Conservation (phyloP, 83 land plant species). For the Isoetes engelmannii region DNA sequence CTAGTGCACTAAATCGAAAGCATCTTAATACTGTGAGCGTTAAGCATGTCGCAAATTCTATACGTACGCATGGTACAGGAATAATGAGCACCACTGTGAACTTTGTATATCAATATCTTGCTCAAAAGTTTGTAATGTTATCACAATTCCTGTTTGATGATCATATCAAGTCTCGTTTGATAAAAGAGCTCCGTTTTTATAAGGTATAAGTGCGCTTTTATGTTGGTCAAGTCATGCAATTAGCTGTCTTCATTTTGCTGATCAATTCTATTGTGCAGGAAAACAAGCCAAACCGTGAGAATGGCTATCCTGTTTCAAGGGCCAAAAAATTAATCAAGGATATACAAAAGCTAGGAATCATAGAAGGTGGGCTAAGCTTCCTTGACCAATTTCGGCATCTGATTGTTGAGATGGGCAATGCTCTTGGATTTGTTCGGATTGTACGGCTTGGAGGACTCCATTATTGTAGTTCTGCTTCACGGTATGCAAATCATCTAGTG, state of each 20-base stretch:
- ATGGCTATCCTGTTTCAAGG: constrained; percentile 37
- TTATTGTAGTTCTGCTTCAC: constrained; percentile 32
- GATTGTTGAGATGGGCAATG: constrained; percentile 47
- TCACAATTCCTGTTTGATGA: constrained; percentile 37
- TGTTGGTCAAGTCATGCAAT: constrained; percentile 9
- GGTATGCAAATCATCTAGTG: constrained; percentile 17
- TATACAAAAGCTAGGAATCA: constrained; percentile 31
- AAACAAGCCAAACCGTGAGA: constrained; percentile 18
- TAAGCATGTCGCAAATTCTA: constrained; percentile 32
- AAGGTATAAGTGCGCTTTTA: constrained; percentile 27
- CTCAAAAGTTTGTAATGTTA: constrained; percentile 31
- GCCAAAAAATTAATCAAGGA: constrained; percentile 38
- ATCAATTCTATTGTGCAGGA: constrained; percentile 21
- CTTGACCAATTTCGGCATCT: constrained; percentile 37
- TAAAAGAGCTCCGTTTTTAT: constrained; percentile 30
- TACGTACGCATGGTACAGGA: constrained; percentile 32
- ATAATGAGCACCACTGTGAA: constrained; percentile 37
- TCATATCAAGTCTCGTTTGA: constrained; percentile 30
- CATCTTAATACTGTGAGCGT: constrained; percentile 32
- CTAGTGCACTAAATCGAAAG: constrained; percentile 27
- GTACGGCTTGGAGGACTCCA: constrained; percentile 41
- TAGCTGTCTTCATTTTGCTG: constrained; percentile 5
- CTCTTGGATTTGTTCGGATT: constrained; percentile 44
- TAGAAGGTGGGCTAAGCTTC: constrained; percentile 33
- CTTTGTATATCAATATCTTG: constrained; percentile 30